Percentiles rank a stretch among this genome's conserved stretches.
Evolutionary conservation across 2,329 filamentous ascomycete species (phyloP).

Genomic region (Penicillium sp.): DNA sequence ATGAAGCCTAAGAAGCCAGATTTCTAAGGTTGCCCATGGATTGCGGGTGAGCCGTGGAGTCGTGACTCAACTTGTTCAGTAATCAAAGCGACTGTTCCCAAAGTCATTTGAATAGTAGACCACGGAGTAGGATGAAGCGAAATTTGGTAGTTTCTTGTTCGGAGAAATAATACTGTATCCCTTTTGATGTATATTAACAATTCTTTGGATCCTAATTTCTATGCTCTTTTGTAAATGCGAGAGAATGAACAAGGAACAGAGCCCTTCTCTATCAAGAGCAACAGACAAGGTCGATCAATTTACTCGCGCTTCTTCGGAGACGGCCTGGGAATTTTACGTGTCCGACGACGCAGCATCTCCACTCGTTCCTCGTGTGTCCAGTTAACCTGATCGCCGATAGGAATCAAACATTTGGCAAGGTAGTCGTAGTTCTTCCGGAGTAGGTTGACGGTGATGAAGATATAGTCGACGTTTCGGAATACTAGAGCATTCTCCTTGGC

Average conservation of each 20-base stretch:
- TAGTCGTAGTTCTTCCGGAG: conserved; percentile 67
- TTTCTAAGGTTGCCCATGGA: no score
- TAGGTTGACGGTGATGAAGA: conserved; percentile 68
- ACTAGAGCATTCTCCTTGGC: conserved; percentile 65
- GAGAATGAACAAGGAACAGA: background rate
- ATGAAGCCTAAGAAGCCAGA: no score
- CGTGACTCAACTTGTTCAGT: no score
- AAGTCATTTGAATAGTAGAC: no score
- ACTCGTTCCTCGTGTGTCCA: conserved; percentile 63
- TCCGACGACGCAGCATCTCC: conserved; percentile 61
- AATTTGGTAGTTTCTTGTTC: no score
- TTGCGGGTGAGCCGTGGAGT: no score
- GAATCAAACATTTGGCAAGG: conserved; percentile 67
- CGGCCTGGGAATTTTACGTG: conserved; percentile 54
- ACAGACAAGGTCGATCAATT: conserved; percentile 40
- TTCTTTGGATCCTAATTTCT: no score
- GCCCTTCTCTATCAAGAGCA: background rate
- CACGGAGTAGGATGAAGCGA: no score
- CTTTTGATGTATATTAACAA: no score
- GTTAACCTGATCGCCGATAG: conserved; percentile 66
- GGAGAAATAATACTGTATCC: no score
- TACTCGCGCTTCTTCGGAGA: conserved; percentile 45
- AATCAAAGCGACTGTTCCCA: no score
- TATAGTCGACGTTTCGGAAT: conserved; percentile 76
- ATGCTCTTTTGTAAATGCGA: background rate